These are phyloP conservation scores for Penicillium sp. DNA, from an alignment of 2,329 filamentous ascomycete species.

Conservation along the genomic window DNA sequence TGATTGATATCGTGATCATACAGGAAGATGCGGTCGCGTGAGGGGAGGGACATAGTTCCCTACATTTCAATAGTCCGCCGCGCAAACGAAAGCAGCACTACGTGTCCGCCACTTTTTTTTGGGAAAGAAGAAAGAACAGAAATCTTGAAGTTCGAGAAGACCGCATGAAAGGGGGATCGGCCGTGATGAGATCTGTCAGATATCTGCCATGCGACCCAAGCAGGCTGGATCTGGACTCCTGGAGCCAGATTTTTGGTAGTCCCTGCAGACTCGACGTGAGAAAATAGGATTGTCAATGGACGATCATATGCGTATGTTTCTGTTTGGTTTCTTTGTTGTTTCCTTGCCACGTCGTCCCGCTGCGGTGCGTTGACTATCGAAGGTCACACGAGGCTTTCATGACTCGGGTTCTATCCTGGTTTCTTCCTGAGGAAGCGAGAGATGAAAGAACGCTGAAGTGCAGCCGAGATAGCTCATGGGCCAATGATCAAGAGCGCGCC, in stretches of 20 bases:
- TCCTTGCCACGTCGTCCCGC: background rate
- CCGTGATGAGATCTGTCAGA: constrained; percentile 17
- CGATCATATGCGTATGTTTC: background rate
- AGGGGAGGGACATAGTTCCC: background rate
- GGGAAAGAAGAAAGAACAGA: background rate
- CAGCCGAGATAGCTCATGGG: background rate
- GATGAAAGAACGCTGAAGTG: background rate
- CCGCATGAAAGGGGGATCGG: constrained; percentile 7
- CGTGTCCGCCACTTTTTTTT: constrained; percentile 11
- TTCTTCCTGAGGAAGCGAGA: background rate
- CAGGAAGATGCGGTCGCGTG: background rate
- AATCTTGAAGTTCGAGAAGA: background rate
- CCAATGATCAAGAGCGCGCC: constrained; percentile 3
- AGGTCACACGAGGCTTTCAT: constrained; percentile 10
- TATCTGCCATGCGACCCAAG: constrained; percentile 7
- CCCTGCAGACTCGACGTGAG: constrained; percentile 16
- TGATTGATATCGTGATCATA: background rate
- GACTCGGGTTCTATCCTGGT: constrained; percentile 12
- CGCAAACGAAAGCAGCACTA: constrained; percentile 1
- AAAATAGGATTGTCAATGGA: background rate
- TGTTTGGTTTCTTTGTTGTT: background rate
- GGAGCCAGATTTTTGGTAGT: background rate
- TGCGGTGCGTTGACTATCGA: constrained; percentile 1
- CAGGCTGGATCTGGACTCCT: background rate
- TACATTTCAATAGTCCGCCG: background rate